Conservation (phyloP, 345 rosid species). For the Murraya paniculata region DNA sequence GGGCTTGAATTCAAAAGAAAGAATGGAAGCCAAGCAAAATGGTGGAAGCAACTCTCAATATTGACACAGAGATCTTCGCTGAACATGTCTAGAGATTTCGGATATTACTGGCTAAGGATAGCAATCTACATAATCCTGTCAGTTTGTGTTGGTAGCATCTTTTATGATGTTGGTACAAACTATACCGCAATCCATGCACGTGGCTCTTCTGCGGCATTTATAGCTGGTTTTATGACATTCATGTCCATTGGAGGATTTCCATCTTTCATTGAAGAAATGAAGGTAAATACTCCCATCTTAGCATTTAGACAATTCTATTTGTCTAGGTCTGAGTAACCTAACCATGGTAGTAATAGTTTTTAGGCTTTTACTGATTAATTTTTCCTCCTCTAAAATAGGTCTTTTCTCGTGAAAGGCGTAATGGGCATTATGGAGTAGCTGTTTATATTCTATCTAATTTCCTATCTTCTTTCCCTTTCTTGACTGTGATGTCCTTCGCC, state of each 20-base stretch:
- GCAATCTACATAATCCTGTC: slow-evolving; percentile 36
- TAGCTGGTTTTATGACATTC: slow-evolving; percentile 57
- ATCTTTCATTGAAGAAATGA: slow-evolving; percentile 53
- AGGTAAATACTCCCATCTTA: slow-evolving; percentile 22
- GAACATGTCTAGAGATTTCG: slow-evolving; percentile 53
- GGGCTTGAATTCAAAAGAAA: slow-evolving; percentile 20
- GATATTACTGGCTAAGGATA: slow-evolving; percentile 55
- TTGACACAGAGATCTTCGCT: slow-evolving; percentile 40
- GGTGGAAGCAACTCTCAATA: slow-evolving; percentile 44
- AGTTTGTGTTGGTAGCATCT: slow-evolving; percentile 43
- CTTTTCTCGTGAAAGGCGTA: slow-evolving; percentile 42
- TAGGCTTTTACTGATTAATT: not conserved
- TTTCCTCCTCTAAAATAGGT: slow-evolving; percentile 27
- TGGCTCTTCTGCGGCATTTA: slow-evolving; percentile 44
- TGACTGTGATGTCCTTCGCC: slow-evolving; percentile 32
- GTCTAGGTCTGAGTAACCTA: not conserved
- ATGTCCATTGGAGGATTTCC: slow-evolving; percentile 61
- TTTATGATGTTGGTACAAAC: slow-evolving; percentile 35
- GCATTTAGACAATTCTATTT: not conserved
- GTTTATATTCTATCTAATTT: slow-evolving; percentile 45
- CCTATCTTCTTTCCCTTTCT: slow-evolving; percentile 51
- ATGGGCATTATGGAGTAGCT: slow-evolving; percentile 43
- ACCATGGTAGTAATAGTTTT: slow-evolving; percentile 1
- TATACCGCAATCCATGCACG: slow-evolving; percentile 41
- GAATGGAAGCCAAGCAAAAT: slow-evolving; percentile 28